These are phyloP conservation scores for Jamesozyma spencerorum DNA, from an alignment of 805 yeast genomes.

Conservation along the genomic window DNA sequence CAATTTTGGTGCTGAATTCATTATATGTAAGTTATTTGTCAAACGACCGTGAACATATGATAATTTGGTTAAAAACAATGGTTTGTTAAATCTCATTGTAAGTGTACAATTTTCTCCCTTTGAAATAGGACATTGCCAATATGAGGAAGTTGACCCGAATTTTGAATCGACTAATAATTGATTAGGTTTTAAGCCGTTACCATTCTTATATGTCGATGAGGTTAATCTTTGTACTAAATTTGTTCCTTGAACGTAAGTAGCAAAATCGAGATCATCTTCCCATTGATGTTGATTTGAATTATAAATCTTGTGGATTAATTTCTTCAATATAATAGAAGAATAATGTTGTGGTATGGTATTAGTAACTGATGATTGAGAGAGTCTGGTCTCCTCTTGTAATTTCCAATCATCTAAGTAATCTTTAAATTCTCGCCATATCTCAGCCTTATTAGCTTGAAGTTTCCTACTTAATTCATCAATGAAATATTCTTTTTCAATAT, in stretches of 20 bases:
- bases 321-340: slow-evolving; percentile 22
- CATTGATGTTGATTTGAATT: slow-evolving; percentile 27
- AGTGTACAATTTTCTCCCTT: slow-evolving; percentile 24
- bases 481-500: slow-evolving; percentile 22
- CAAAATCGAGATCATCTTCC: slow-evolving; percentile 31
- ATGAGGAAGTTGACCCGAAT: slow-evolving; percentile 18
- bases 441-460: slow-evolving; percentile 20
- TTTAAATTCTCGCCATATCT: slow-evolving; percentile 21
- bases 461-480: slow-evolving; percentile 21
- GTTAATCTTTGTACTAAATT: slow-evolving; percentile 31
- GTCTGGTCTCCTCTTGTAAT: not conserved
- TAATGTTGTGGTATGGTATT: slow-evolving; percentile 15
- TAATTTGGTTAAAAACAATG: slow-evolving; percentile 31
- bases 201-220: slow-evolving; percentile 25
- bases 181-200: slow-evolving; percentile 22
- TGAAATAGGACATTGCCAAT: slow-evolving; percentile 26
- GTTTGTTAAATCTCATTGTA: slow-evolving; percentile 33
- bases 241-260: slow-evolving; percentile 31
- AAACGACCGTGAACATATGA: slow-evolving; percentile 32
- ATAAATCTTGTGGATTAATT: slow-evolving; percentile 25
- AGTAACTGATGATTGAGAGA: not conserved
- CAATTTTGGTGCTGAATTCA: slow-evolving; percentile 34
- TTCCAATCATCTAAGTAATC: slow-evolving; percentile 7
- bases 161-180: slow-evolving; percentile 20
- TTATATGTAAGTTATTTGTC: slow-evolving; percentile 29